A percentile compares a stretch with the other conserved stretches of the same genome.
Conservation (phyloP, 2,329 filamentous ascomycete genomes). For the Aureobasidium leucospermi region DNA sequence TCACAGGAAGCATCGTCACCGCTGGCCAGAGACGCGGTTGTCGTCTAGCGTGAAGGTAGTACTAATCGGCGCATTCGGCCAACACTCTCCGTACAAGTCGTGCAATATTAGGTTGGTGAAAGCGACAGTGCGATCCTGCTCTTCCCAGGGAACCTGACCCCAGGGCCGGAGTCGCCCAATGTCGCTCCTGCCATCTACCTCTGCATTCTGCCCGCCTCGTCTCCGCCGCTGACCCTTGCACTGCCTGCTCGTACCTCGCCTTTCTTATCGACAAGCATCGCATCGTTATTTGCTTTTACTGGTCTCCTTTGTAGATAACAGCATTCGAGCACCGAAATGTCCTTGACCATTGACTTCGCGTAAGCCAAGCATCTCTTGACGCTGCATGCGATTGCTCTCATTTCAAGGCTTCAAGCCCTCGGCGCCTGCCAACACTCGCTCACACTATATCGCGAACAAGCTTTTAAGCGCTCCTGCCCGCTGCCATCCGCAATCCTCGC, state of each 20-base stretch:
- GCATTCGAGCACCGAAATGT: too few species aligned
- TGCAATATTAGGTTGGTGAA: background rate
- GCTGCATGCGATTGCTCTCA: background rate
- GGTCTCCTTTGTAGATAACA: too few species aligned
- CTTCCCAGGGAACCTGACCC: background rate
- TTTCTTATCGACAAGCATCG: background rate
- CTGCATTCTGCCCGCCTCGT: too few species aligned
- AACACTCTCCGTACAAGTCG: too few species aligned
- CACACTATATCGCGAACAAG: too few species aligned
- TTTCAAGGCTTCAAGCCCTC: background rate
- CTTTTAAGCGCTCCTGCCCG: too few species aligned
- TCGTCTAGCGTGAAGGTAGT: too few species aligned
- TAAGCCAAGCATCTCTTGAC: background rate
- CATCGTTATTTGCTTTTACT: background rate
- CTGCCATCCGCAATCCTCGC: too few species aligned
- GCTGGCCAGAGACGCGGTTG: background rate
- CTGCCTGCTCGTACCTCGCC: background rate
- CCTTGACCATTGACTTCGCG: background rate
- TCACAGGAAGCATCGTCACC: background rate
- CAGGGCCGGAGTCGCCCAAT: too few species aligned
- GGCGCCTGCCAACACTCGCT: too few species aligned
- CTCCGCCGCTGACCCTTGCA: background rate
- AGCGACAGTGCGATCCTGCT: background rate
- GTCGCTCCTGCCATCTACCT: too few species aligned
- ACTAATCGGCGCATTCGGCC: background rate